Conservation (phyloP, 495 filamentous ascomycete genomes). For the Xylaria telfairii region DNA sequence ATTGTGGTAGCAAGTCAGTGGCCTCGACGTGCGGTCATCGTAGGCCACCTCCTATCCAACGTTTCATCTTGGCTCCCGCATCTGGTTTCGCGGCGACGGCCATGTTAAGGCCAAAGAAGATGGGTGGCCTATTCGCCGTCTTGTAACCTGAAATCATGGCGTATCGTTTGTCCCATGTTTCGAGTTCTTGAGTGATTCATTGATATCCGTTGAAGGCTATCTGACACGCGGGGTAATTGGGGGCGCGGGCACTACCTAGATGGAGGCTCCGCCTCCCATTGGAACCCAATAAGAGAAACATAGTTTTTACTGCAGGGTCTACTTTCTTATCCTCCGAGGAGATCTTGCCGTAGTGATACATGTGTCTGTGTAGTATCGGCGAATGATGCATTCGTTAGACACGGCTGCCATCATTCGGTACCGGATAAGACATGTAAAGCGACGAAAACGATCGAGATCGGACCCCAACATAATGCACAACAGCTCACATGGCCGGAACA, state of each 20-base stretch:
- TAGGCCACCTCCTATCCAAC: background rate
- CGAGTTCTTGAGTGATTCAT: background rate
- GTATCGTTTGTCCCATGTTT: background rate
- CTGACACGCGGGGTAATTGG: slow-evolving; percentile 18
- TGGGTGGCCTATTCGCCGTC: background rate
- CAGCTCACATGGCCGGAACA: background rate
- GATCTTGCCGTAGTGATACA: slow-evolving; percentile 4
- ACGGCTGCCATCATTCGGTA: background rate
- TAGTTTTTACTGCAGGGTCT: background rate
- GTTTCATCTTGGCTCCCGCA: background rate
- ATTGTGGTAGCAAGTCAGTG: background rate
- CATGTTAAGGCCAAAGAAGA: background rate
- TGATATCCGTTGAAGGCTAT: background rate
- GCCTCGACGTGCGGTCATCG: background rate
- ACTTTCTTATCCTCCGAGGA: slow-evolving; percentile 6
- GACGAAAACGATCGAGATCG: background rate
- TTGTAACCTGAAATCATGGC: background rate
- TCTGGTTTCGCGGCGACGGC: background rate
- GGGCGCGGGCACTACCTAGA: background rate
- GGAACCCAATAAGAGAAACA: slow-evolving; percentile 3
- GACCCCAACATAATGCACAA: slow-evolving; percentile 7
- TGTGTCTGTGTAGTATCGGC: slow-evolving; percentile 15
- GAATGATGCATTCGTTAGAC: slow-evolving; percentile 9
- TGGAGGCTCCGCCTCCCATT: background rate
- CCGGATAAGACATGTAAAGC: background rate